These are phyloP conservation scores for Umbelopsis ramanniana DNA, from an alignment of 192 early-diverging fungal species.

Conservation along the genomic window DNA sequence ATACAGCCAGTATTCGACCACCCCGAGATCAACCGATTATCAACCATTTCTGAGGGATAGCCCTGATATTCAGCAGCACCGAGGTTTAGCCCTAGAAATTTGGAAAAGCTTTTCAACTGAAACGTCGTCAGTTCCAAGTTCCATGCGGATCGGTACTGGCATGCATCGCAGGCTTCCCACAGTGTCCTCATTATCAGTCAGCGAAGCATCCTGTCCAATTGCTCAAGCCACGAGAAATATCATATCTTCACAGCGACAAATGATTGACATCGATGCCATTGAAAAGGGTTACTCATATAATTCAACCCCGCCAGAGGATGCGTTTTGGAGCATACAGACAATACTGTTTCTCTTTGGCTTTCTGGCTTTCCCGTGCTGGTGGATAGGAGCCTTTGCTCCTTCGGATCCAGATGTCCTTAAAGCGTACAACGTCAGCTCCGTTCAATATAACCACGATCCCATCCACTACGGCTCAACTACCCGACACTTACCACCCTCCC, in stretches of 20 bases:
- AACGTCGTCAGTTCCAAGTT: background rate
- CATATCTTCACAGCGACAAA: background rate
- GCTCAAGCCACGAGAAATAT: background rate
- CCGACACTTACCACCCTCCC: background rate
- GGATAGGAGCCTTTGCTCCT: slow-evolving; percentile 23
- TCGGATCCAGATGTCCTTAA: background rate
- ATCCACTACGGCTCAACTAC: no score
- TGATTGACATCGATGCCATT: background rate
- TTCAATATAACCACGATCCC: no score
- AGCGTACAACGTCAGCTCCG: background rate
- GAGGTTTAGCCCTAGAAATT: background rate
- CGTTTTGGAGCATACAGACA: background rate
- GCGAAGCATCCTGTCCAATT: background rate
- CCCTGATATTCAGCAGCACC: background rate
- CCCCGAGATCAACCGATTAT: background rate
- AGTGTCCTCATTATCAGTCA: background rate
- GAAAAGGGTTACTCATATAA: background rate
- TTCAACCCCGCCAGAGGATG: background rate
- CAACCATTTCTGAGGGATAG: background rate
- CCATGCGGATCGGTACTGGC: background rate
- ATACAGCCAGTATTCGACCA: background rate
- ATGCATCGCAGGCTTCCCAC: background rate
- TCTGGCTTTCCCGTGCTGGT: slow-evolving; percentile 28
- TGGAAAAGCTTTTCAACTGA: background rate
- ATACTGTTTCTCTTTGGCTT: slow-evolving; percentile 32